Conservation (phyloP, 441 rosid genomes). For the Euphorbia schlechtendalii region DNA sequence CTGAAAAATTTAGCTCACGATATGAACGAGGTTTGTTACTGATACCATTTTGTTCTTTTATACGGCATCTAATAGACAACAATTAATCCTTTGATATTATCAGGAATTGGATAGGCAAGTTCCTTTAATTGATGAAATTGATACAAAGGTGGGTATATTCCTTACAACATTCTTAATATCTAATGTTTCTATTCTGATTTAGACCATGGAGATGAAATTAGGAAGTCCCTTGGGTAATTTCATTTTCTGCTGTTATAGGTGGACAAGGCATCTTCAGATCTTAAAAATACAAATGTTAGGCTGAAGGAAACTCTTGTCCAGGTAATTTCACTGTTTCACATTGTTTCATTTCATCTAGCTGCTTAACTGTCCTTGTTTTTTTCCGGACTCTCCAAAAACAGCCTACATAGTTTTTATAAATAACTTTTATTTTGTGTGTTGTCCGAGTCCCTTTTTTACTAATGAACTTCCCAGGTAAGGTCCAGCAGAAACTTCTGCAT, state of each 20-base stretch:
- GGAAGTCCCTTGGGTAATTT: neutral
- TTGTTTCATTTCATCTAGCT: neutral
- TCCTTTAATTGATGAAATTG: slow-evolving; percentile 88
- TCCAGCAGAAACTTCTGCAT: slow-evolving; percentile 93
- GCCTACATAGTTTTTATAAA: neutral
- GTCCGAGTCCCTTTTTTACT: neutral
- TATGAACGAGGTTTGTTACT: slow-evolving; percentile 66
- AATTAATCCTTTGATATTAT: slow-evolving; percentile 4
- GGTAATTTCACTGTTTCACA: slow-evolving; percentile 54
- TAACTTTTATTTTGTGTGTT: neutral
- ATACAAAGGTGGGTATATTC: slow-evolving; percentile 45
- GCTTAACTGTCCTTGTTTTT: neutral
- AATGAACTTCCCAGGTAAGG: slow-evolving; percentile 52
- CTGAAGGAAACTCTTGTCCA: slow-evolving; percentile 73
- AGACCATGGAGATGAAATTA: neutral
- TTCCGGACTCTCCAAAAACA: neutral
- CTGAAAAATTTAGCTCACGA: slow-evolving; percentile 79
- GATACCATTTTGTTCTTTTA: neutral
- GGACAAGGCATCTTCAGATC: slow-evolving; percentile 70
- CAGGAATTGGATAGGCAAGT: slow-evolving; percentile 91
- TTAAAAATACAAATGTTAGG: slow-evolving; percentile 81
- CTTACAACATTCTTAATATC: slow-evolving; percentile 5
- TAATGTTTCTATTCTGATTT: neutral
- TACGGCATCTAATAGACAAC: too few species aligned
- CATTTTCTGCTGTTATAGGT: slow-evolving; percentile 37